Conservation (phyloP, 768 basidiomycete genomes). For the Calocera viscosa region DNA sequence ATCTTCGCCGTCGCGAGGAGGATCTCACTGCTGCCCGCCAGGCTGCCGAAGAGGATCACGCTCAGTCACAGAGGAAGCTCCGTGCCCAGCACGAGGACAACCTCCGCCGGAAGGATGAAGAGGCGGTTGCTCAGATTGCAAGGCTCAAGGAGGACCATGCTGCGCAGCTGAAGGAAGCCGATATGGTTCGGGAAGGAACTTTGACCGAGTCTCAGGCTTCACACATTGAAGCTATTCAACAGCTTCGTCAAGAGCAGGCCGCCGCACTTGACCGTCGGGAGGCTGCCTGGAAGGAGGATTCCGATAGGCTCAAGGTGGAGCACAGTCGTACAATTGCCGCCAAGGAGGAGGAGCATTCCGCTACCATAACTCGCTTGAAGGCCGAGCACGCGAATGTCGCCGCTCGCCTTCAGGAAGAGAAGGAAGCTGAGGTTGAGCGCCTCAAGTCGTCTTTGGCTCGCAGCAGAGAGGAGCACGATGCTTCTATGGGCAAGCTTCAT, state of each 20-base stretch:
- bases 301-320: constrained; percentile 52
- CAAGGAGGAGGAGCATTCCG: constrained; percentile 49
- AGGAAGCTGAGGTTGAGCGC: constrained; percentile 38
- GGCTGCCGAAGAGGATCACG: constrained; percentile 14
- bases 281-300: constrained; percentile 46
- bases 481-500: constrained; percentile 34
- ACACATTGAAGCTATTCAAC: constrained; percentile 35
- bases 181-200: constrained; percentile 62
- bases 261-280: constrained; percentile 57
- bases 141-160: constrained; percentile 66
- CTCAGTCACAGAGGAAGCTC: constrained; percentile 23
- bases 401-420: constrained; percentile 37
- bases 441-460: constrained; percentile 38
- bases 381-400: constrained; percentile 45
- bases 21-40: constrained; percentile 13
- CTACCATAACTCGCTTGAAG: constrained; percentile 27
- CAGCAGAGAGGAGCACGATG: constrained; percentile 44
- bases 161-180: constrained; percentile 55
- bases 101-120: constrained; percentile 47
- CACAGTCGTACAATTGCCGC: constrained; percentile 42
- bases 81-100: constrained; percentile 40
- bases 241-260: constrained; percentile 60
- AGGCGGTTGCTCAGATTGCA: constrained; percentile 50
- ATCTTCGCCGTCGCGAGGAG: constrained; percentile 19
- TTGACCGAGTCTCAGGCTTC: constrained; percentile 52